Evolutionary conservation across 441 rosid species (phyloP).

Genomic region (Bocquillonia castaneifolia): DNA sequence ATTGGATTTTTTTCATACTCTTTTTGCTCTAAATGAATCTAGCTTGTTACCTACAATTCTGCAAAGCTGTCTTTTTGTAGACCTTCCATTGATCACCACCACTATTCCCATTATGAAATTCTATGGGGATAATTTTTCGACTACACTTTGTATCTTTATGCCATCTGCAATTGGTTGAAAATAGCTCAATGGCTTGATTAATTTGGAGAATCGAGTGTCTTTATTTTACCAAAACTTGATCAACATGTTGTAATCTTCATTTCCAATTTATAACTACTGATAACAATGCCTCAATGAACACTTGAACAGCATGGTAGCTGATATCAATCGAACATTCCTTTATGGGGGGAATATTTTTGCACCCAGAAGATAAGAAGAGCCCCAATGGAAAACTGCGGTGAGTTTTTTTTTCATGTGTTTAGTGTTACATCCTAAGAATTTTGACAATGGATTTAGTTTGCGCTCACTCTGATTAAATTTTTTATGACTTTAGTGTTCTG

Average conservation of each 20-base stretch:
- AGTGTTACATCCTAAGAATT: too few species aligned
- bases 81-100: too few species aligned
- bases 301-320: constrained; percentile 98
- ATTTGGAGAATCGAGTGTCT: neutral
- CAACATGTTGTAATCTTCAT: too few species aligned
- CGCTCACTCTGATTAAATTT: constrained; percentile 1
- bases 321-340: constrained; percentile 91
- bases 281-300: constrained; percentile 10
- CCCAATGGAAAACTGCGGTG: constrained; percentile 93
- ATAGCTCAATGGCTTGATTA: neutral
- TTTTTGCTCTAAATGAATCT: neutral
- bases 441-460: neutral
- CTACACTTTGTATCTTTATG: neutral
- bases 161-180: neutral
- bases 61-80: too few species aligned
- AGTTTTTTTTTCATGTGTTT: too few species aligned
- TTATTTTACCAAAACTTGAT: neutral
- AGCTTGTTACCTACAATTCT: neutral
- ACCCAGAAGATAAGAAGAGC: constrained; percentile 95
- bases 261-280: too few species aligned
- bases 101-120: too few species aligned
- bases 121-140: too few species aligned
- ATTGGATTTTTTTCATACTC: too few species aligned
- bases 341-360: constrained; percentile 92
- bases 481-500: constrained; percentile 50